phyloP scores from a whole-genome alignment of 1,284 basidiomycete genomes.

The Pterulicium gracile region DNA sequence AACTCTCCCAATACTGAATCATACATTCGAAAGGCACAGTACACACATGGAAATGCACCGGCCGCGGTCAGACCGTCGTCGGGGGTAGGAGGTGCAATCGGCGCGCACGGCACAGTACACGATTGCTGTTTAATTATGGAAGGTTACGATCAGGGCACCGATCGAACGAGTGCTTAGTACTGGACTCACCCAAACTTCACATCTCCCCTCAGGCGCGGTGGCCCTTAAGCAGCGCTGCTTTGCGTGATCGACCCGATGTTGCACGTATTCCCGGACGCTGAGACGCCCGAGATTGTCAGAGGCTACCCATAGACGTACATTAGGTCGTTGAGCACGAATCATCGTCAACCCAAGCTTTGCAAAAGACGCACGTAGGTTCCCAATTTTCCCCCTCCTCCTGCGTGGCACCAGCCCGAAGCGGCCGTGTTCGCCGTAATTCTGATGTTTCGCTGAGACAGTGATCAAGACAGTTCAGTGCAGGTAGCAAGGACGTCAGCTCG shows the following conservation, averaged over 20 bases:
- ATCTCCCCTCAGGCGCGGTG: too few species aligned
- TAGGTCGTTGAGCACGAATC: not conserved
- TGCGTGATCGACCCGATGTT: constrained; percentile 15
- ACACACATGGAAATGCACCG: too few species aligned
- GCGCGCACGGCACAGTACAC: too few species aligned
- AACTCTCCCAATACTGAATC: too few species aligned
- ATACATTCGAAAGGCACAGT: too few species aligned
- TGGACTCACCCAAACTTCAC: too few species aligned
- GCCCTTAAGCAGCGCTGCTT: constrained; percentile 14
- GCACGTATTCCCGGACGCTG: constrained; percentile 17
- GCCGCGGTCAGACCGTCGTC: too few species aligned
- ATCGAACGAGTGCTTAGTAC: too few species aligned
- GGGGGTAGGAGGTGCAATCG: too few species aligned
- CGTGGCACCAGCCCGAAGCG: constrained; percentile 18
- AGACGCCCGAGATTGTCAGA: constrained; percentile 14
- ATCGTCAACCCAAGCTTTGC: not conserved
- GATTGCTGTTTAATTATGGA: too few species aligned
- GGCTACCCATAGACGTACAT: constrained; percentile 10
- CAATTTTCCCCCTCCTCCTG: constrained; percentile 11
- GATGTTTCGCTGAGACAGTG: constrained; percentile 15
- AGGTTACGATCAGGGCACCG: too few species aligned
- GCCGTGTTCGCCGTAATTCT: constrained; percentile 17
- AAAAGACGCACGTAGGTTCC: constrained; percentile 15
- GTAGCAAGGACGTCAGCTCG: not conserved
- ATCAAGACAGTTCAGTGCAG: not conserved